These are phyloP conservation scores for Fusarium marasasianum DNA, from an alignment of 2,329 filamentous ascomycete genomes.

Conservation along the genomic window DNA sequence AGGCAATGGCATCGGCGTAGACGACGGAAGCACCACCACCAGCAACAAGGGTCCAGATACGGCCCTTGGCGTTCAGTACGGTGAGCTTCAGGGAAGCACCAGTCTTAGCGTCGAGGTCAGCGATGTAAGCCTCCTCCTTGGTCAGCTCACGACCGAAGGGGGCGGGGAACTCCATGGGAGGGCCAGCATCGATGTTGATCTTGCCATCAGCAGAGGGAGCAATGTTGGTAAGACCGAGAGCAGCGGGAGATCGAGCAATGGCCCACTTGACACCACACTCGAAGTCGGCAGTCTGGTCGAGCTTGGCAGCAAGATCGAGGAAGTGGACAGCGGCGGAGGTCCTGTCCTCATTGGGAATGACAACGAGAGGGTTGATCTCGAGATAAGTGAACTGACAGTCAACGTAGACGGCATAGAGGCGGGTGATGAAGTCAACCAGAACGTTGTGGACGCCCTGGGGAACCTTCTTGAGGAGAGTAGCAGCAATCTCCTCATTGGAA, in stretches of 20 bases:
- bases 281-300: constrained; percentile 99
- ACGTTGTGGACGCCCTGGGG: constrained; percentile 97
- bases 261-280: constrained; percentile 99
- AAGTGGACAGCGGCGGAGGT: constrained; percentile 97
- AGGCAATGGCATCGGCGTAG: constrained; percentile 98
- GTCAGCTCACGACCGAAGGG: constrained; percentile 98
- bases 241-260: constrained; percentile 88
- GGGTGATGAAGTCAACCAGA: constrained; percentile 98
- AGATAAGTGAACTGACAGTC: constrained; percentile 99
- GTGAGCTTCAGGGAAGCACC: constrained; percentile 99
- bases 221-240: constrained; percentile 81
- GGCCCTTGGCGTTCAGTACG: constrained; percentile 88
- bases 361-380: constrained; percentile 98
- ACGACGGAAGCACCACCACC: constrained; percentile 99
- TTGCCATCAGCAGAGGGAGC: constrained; percentile 72
- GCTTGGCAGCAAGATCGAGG: constrained; percentile 97
- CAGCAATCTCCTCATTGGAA: constrained; percentile 92
- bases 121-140: constrained; percentile 99
- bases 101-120: constrained; percentile 98
- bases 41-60: constrained; percentile 97
- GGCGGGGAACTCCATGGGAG: constrained; percentile 98
- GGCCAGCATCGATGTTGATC: constrained; percentile 93
- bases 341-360: constrained; percentile 91
- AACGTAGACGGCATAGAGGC: constrained; percentile 98
- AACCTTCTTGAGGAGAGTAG: constrained; percentile 87